Conservation (phyloP, 2,329 filamentous ascomycete species). For the Aspergillus oerlinghausenensis region DNA sequence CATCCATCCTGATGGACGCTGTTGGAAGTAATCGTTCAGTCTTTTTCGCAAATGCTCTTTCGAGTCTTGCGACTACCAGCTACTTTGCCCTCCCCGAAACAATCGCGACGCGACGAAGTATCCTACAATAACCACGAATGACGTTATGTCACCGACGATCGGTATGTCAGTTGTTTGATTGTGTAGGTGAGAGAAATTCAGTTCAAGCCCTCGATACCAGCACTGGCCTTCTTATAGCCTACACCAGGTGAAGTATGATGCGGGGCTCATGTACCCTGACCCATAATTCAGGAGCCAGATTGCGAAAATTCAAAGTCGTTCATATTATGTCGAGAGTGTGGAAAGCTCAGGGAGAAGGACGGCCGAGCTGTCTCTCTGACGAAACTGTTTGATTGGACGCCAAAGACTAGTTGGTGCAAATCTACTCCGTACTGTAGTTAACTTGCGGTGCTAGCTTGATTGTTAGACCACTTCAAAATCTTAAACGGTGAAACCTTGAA, state of each 20-base stretch:
- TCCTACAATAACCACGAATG: not conserved
- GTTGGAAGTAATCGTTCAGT: not conserved
- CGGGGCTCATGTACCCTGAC: not conserved
- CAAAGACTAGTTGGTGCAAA: not conserved
- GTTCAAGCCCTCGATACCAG: not conserved
- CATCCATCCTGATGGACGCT: conserved; percentile 8
- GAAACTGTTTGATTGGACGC: not conserved
- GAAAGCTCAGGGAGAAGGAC: not conserved
- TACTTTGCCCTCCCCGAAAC: not conserved
- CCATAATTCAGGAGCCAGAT: not conserved
- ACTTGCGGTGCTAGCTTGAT: not conserved
- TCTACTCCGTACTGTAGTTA: not conserved
- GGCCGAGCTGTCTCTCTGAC: not conserved
- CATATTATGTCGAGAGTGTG: not conserved
- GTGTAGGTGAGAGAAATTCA: not conserved
- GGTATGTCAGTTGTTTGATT: not conserved
- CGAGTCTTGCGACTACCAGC: not conserved
- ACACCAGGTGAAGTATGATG: not conserved
- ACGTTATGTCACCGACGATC: not conserved
- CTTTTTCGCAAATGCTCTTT: not conserved
- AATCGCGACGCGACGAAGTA: not conserved
- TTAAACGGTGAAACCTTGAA: not conserved
- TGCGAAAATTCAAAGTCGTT: not conserved
- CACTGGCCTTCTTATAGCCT: not conserved
- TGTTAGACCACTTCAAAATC: not conserved